Conservation (phyloP, 2,329 filamentous ascomycete genomes). For the Talaromyces sp. region DNA sequence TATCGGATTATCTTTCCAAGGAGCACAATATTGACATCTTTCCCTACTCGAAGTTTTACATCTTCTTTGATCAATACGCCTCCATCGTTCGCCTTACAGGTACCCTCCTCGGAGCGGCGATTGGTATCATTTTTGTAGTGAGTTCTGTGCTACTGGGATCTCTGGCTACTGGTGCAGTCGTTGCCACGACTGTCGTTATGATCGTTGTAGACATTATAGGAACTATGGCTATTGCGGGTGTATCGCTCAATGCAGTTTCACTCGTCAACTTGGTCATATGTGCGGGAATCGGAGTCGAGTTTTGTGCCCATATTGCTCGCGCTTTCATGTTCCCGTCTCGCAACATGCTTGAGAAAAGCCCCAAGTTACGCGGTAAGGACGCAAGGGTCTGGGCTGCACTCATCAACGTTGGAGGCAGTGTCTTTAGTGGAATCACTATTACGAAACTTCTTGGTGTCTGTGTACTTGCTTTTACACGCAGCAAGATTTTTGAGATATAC, state of each 20-base stretch:
- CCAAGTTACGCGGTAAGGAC: constrained; percentile 75
- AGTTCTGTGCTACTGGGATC: constrained; percentile 80
- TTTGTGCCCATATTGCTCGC: constrained; percentile 93
- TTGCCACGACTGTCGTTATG: constrained; percentile 87
- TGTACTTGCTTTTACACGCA: constrained; percentile 89
- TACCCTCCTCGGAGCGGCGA: constrained; percentile 73
- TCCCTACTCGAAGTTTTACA: constrained; percentile 96
- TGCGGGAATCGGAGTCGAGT: constrained; percentile 93
- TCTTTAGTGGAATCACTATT: constrained; percentile 93
- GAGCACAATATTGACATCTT: constrained; percentile 79
- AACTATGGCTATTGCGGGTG: constrained; percentile 82
- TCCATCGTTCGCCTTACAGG: constrained; percentile 77
- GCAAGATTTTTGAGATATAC: constrained; percentile 99
- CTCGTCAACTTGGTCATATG: constrained; percentile 97
- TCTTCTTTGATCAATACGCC: constrained; percentile 98
- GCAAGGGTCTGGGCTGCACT: constrained; percentile 88
- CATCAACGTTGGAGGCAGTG: constrained; percentile 89
- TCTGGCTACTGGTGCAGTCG: constrained; percentile 72
- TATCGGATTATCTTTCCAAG: constrained; percentile 70
- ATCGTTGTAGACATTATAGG: constrained; percentile 91
- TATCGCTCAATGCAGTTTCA: constrained; percentile 91
- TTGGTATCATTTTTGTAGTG: constrained; percentile 80
- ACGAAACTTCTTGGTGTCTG: constrained; percentile 91
- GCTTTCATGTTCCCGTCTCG: constrained; percentile 92
- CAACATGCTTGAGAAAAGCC: constrained; percentile 75